Base-by-base conservation (phyloP, 139 green algal genomes). In the Micractinium sp. region DNA sequence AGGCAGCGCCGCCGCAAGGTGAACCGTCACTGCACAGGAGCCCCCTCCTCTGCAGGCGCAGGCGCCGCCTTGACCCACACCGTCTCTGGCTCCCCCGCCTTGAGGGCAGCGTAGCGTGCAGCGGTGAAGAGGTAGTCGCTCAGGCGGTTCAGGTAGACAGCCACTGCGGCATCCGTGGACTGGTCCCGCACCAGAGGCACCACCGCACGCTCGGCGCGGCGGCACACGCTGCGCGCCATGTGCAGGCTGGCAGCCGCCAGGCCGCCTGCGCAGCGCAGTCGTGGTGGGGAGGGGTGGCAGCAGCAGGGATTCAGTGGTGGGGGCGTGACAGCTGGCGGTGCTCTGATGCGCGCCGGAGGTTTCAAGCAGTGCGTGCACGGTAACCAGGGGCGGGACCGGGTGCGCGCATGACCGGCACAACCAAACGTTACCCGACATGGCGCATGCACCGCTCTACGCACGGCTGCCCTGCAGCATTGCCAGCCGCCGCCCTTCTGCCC, bases 61-160 rank as follows among this genome's bases (percentile, higher is more conserved):
- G 83, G 33, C 63, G 83, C 13, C 29, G 61, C 79, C 69, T 93
- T 91, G n/a, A 85, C 71, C 74, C 88, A 93, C 41, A 90, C 36
- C 19, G 85, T 88, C 74, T 92, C 85, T 16, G 38, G 63, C 88
- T 90, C 82, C 14, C 83, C 84, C 20, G 73, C 82, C 41, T 80
- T 85, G 31, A 81, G 94, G n/a, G 92, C 90, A 23, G 93, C 95
- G 36, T 91, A 95, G 7, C 97, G 91, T 13, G 97, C 97, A 29
- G 97, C 97, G 0, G 95, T 98, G 93, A 99, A 99, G 27, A 99
- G 92, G 91, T 98, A 99, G 94, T 99, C 98, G 77, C 94, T 98
- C n/a, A 99, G 91, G 0, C 98, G 91, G 91, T 99, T 99, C 20
- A 99, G 85, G 87, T 96, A 99, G 14, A 94, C 75, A 25, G 82